These are phyloP conservation scores for Candida albicans DNA, from an alignment of 1,139 yeast species.

Conservation along the genomic window DNA sequence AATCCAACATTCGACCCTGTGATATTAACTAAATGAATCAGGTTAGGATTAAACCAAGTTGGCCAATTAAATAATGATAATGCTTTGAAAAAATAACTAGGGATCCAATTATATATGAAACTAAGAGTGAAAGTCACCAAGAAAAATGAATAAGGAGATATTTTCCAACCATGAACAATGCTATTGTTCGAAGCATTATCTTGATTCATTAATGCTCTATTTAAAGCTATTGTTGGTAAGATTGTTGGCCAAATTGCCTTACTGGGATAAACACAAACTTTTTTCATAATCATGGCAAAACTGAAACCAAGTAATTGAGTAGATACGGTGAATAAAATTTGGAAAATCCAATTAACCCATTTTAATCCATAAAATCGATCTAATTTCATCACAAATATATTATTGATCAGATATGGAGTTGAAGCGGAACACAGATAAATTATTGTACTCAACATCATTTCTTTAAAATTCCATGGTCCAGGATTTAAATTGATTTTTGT, in stretches of 20 bases:
- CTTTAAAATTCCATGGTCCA: slow-evolving; percentile 62
- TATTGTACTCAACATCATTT: slow-evolving; percentile 57
- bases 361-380: slow-evolving; percentile 44
- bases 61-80: slow-evolving; percentile 50
- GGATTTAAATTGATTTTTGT: slow-evolving; percentile 36
- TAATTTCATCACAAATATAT: slow-evolving; percentile 47
- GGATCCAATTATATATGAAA: slow-evolving; percentile 46
- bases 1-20: slow-evolving; percentile 41
- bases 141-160: slow-evolving; percentile 42
- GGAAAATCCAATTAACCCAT: slow-evolving; percentile 45
- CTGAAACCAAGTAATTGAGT: slow-evolving; percentile 51
- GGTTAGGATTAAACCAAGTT: slow-evolving; percentile 44
- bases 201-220: slow-evolving; percentile 40
- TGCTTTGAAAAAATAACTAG: slow-evolving; percentile 42
- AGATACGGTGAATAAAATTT: slow-evolving; percentile 36
- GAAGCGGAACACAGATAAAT: slow-evolving; percentile 48
- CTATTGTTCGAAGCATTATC: slow-evolving; percentile 22
- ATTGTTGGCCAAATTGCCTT: slow-evolving; percentile 50
- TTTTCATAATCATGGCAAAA: slow-evolving; percentile 46
- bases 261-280: slow-evolving; percentile 45
- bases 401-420: slow-evolving; percentile 46
- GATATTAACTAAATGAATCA: slow-evolving; percentile 40
- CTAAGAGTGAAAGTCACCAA: slow-evolving; percentile 32
- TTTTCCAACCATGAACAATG: slow-evolving; percentile 40
- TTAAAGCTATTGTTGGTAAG: slow-evolving; percentile 46